A percentile compares a stretch with the other conserved stretches of the same genome.
Conservation (phyloP, 768 basidiomycete species). For the Leccinum subgranulosum region DNA sequence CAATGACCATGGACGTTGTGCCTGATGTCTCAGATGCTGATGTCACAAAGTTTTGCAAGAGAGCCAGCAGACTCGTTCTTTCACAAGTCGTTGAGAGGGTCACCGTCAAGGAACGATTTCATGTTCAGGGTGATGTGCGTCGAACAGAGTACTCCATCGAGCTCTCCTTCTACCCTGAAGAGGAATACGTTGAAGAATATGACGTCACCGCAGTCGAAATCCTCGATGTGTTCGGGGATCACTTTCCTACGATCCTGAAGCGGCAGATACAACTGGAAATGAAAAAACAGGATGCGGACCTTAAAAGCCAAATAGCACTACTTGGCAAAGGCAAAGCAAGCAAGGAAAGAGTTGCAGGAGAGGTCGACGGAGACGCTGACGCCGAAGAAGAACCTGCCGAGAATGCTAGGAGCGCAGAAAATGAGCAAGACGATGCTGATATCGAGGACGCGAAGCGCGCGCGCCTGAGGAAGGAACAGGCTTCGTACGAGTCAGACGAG, state of each 20-base stretch:
- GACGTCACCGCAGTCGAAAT: conserved; percentile 71
- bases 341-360: conserved; percentile 40
- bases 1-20: conserved; percentile 83
- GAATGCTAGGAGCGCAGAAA: conserved; percentile 59
- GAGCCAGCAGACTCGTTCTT: conserved; percentile 78
- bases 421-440: conserved; percentile 80
- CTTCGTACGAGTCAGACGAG: conserved; percentile 65
- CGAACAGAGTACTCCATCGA: conserved; percentile 77
- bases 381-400: conserved; percentile 45
- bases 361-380: conserved; percentile 49
- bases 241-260: conserved; percentile 78
- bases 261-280: conserved; percentile 85
- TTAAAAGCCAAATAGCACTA: conserved; percentile 74
- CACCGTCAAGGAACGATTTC: conserved; percentile 74
- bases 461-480: conserved; percentile 68
- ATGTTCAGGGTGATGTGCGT: conserved; percentile 62
- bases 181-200: conserved; percentile 84
- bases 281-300: conserved; percentile 76
- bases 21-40: conserved; percentile 49
- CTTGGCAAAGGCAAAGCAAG: conserved; percentile 75
- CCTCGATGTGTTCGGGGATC: conserved; percentile 62
- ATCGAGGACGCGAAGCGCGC: conserved; percentile 75
- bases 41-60: conserved; percentile 81
- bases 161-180: conserved; percentile 80
- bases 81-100: conserved; percentile 87